Conservation (phyloP, 352 stramenopile species). For the Phytophthora idaei region DNA sequence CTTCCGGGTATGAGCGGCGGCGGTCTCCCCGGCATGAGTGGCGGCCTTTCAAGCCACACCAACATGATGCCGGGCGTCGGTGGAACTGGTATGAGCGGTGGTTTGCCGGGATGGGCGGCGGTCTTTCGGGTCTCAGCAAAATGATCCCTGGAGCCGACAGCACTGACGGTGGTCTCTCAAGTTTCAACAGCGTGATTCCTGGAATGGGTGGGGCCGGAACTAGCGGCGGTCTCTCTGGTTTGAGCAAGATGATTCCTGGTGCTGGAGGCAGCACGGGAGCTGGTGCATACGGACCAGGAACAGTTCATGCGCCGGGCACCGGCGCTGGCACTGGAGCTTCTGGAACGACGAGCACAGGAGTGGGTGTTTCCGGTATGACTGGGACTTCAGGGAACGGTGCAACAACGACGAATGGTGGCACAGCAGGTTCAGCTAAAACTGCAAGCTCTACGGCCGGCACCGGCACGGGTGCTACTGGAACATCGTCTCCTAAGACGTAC, state of each 20-base stretch:
- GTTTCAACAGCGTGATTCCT: conserved; percentile 6
- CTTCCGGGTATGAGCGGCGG: conserved; percentile 2
- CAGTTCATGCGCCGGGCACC: conserved; percentile 7
- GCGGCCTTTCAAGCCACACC: neutral
- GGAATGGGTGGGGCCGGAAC: conserved; percentile 1
- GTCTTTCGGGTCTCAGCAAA: neutral
- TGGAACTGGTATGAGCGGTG: neutral
- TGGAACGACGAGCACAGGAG: neutral
- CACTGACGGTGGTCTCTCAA: neutral
- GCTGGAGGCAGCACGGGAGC: conserved; percentile 5
- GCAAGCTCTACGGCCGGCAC: neutral
- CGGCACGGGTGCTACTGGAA: neutral
- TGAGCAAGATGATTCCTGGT: conserved; percentile 14
- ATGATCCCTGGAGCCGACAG: neutral
- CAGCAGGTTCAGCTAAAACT: neutral
- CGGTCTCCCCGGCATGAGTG: neutral
- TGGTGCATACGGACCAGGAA: conserved; percentile 2
- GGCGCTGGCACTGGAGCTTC: neutral
- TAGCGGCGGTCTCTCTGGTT: conserved; percentile 6
- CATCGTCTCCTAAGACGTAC: neutral
- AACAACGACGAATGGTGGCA: no score
- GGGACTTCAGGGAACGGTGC: neutral
- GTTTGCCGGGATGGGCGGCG: neutral
- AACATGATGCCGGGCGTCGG: conserved; percentile 4
- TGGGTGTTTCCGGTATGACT: neutral